Evolutionary conservation across 2,329 filamentous ascomycete genomes (phyloP).

Genomic region (Nigrograna mackinnonii): DNA sequence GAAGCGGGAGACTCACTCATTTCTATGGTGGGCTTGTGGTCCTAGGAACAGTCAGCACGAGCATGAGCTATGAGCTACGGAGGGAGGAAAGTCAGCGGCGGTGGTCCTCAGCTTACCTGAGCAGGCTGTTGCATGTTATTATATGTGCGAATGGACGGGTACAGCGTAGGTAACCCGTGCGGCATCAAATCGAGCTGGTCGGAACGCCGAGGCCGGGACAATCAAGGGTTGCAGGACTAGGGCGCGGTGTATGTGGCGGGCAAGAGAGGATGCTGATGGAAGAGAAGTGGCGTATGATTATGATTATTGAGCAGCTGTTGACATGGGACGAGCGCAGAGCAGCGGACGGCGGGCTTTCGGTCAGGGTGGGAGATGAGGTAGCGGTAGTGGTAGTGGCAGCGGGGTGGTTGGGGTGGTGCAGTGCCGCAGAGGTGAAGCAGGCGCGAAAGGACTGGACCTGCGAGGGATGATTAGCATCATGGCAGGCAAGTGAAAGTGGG

Average conservation of each 20-base stretch:
- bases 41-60: slow-evolving; percentile 37
- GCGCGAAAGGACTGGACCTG: no score
- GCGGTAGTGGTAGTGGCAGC: no score
- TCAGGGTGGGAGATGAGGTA: no score
- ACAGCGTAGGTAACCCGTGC: slow-evolving; percentile 28
- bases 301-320: slow-evolving; percentile 15
- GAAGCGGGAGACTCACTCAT: slow-evolving; percentile 43
- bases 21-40: slow-evolving; percentile 44
- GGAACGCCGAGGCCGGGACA: slow-evolving; percentile 9
- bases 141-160: slow-evolving; percentile 37
- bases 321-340: background rate
- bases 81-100: slow-evolving; percentile 20
- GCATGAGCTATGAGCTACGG: slow-evolving; percentile 6
- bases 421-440: no score
- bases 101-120: slow-evolving; percentile 56
- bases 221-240: slow-evolving; percentile 3
- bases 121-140: slow-evolving; percentile 46
- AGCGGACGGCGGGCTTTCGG: no score
- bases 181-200: slow-evolving; percentile 21
- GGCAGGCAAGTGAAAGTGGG: no score
- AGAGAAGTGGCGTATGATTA: slow-evolving; percentile 6
- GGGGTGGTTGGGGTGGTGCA: no score
- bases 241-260: background rate
- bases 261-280: background rate
- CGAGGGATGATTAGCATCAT: no score